These are phyloP conservation scores for Phytophthora megakarya DNA, from an alignment of 352 stramenopile species.

Conservation along the genomic window DNA sequence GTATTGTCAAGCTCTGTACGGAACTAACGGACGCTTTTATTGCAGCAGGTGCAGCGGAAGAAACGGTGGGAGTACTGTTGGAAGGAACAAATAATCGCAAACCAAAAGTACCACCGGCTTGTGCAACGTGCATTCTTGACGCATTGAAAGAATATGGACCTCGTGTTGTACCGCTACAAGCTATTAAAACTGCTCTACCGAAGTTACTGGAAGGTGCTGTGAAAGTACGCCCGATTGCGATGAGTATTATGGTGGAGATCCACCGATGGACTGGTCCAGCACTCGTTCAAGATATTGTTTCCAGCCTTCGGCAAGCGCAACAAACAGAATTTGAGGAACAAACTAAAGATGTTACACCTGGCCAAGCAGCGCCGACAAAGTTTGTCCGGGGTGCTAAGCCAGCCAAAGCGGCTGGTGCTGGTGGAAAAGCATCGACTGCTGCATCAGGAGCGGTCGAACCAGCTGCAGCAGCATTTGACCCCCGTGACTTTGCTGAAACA, in stretches of 20 bases:
- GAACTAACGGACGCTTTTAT: constrained; percentile 79
- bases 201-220: constrained; percentile 82
- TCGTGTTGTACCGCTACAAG: constrained; percentile 65
- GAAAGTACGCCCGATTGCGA: constrained; percentile 78
- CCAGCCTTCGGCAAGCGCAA: constrained; percentile 79
- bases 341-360: constrained; percentile 73
- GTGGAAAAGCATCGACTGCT: constrained; percentile 16
- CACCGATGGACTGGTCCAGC: constrained; percentile 79
- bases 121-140: constrained; percentile 66
- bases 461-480: constrained; percentile 56
- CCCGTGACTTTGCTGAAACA: constrained; percentile 85
- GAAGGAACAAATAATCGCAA: constrained; percentile 90
- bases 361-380: constrained; percentile 72
- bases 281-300: constrained; percentile 80
- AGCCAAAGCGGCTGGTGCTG: constrained; percentile 18
- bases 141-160: constrained; percentile 83
- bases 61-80: constrained; percentile 72
- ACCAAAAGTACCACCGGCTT: constrained; percentile 83
- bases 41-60: constrained; percentile 72
- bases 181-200: constrained; percentile 71
- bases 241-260: constrained; percentile 84
- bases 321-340: constrained; percentile 82
- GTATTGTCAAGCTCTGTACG: constrained; percentile 80
- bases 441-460: constrained; percentile 9
- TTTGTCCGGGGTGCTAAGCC: constrained; percentile 69